phyloP scores from a whole-genome alignment of 768 basidiomycete genomes.

The Leucocoprinus birnbaumii region DNA sequence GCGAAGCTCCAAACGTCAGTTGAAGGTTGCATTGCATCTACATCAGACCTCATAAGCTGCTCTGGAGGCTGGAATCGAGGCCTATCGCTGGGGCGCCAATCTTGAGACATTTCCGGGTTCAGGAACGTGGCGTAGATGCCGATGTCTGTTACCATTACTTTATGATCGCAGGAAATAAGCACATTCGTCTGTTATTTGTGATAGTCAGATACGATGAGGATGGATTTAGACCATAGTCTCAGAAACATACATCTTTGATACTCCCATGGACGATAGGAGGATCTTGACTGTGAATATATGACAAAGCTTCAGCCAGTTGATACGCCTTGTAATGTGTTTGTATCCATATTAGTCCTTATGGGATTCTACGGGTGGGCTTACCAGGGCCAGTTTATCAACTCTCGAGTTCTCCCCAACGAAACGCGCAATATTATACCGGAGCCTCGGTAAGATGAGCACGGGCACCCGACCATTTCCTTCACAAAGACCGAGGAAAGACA shows the following conservation, averaged over 20 bases:
- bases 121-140: background rate
- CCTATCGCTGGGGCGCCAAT: background rate
- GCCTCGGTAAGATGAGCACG: background rate
- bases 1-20: conserved; percentile 12
- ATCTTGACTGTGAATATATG: conserved; percentile 3
- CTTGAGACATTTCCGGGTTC: background rate
- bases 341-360: background rate
- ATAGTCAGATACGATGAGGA: background rate
- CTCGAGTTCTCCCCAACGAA: conserved; percentile 12
- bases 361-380: background rate
- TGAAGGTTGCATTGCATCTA: background rate
- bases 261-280: conserved; percentile 11
- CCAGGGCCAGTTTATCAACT: conserved; percentile 10
- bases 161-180: conserved; percentile 2
- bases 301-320: conserved; percentile 1
- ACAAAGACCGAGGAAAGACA: conserved; percentile 15
- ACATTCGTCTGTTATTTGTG: background rate
- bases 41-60: background rate
- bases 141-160: conserved; percentile 6
- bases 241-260: conserved; percentile 1
- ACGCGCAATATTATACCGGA: conserved; percentile 15
- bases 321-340: background rate
- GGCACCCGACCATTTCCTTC: conserved; percentile 12
- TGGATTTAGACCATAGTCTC: background rate
- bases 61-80: conserved; percentile 7